Conservation (phyloP, 352 stramenopile genomes). For the Phytophthora palmivora region DNA sequence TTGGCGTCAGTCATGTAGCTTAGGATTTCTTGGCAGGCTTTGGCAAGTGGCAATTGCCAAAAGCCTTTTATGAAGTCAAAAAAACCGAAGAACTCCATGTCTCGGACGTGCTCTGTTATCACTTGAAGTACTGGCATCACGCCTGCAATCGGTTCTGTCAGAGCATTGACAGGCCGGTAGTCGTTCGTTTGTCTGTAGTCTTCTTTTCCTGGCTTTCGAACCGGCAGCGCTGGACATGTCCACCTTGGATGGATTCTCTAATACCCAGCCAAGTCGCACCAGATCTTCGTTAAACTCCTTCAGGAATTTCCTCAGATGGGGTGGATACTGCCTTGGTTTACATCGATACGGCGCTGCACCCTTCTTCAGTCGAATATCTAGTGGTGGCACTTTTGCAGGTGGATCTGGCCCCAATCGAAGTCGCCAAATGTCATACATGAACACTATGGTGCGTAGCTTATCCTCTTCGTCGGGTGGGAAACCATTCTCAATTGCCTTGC, state of each 20-base stretch:
- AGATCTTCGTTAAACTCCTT: conserved; percentile 19
- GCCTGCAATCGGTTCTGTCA: conserved; percentile 9
- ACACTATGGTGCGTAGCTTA: conserved; percentile 6
- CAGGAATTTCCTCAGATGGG: conserved; percentile 11
- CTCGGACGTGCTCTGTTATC: conserved; percentile 6
- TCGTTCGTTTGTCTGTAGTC: conserved; percentile 1
- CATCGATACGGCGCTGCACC: conserved; percentile 9
- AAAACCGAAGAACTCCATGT: conserved; percentile 2
- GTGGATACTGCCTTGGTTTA: conserved; percentile 12
- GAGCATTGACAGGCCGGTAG: conserved; percentile 10
- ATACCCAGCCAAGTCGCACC: conserved; percentile 7
- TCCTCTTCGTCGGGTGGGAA: conserved; percentile 8
- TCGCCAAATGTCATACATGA: conserved; percentile 12
- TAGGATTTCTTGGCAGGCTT: conserved; percentile 16
- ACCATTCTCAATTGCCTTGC: not conserved
- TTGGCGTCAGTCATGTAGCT: conserved; percentile 26
- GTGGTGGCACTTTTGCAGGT: conserved; percentile 1
- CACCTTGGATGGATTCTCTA: conserved; percentile 11
- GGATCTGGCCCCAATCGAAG: not conserved
- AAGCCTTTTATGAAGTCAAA: conserved; percentile 11
- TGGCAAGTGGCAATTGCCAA: conserved; percentile 2
- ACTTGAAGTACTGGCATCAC: conserved; percentile 4
- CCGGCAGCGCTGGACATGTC: conserved; percentile 3
- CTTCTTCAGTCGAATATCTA: conserved; percentile 3
- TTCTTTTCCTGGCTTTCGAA: not conserved